Conservation (phyloP, 2,329 filamentous ascomycete species). For the Fusarium coffeatum region DNA sequence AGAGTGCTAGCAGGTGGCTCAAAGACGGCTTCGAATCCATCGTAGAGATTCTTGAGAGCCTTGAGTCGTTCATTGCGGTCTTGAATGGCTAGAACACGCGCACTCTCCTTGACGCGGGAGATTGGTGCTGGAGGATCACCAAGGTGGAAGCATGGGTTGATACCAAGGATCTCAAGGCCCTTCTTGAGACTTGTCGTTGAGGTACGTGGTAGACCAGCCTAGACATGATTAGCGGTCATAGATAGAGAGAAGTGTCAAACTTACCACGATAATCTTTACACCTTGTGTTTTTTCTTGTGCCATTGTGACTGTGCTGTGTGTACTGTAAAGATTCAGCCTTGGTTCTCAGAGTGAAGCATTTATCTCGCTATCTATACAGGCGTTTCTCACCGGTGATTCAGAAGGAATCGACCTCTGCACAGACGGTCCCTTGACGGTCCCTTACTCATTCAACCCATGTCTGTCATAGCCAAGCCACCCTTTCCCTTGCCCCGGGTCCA, state of each 20-base stretch:
- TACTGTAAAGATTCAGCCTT: background rate
- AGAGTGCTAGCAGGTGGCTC: conserved; percentile 35
- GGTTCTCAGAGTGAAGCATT: background rate
- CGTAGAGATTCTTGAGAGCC: conserved; percentile 28
- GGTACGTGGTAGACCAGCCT: conserved; percentile 33
- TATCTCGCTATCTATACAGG: conserved; percentile 12
- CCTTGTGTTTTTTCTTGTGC: background rate
- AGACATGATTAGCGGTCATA: background rate
- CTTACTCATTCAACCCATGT: background rate
- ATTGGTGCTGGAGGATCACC: conserved; percentile 37
- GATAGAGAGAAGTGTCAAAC: background rate
- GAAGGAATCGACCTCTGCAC: background rate
- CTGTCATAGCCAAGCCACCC: background rate
- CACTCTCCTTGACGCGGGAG: conserved; percentile 31
- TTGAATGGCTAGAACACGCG: conserved; percentile 24
- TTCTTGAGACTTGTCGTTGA: conserved; percentile 40
- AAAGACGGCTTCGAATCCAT: conserved; percentile 37
- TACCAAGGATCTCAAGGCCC: conserved; percentile 31
- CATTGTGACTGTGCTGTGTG: conserved; percentile 1
- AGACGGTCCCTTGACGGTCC: background rate
- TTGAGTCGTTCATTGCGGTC: conserved; percentile 34
- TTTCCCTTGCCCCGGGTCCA: background rate
- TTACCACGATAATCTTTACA: conserved; percentile 36
- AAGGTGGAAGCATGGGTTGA: conserved; percentile 32
- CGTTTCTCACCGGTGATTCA: background rate